A percentile compares a stretch with the other conserved stretches of the same genome.
phyloP scores from a whole-genome alignment of 2,329 filamentous ascomycete species.

The Hymenoscyphus scutula region DNA sequence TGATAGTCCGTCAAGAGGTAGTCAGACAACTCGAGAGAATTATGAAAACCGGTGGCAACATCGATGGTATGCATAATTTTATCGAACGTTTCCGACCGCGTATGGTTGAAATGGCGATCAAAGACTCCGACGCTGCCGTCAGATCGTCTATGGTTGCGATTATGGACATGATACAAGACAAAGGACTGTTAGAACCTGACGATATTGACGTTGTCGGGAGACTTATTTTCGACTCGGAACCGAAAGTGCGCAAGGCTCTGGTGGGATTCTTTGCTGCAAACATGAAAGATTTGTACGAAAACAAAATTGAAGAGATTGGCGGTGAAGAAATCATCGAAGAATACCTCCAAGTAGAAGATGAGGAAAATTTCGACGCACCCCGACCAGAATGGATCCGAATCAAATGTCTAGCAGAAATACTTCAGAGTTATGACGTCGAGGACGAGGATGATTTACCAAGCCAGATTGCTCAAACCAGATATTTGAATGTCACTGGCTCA shows the following conservation, averaged over 20 bases:
- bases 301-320: conserved; percentile 78
- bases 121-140: conserved; percentile 78
- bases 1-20: conserved; percentile 77
- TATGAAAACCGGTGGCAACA: conserved; percentile 76
- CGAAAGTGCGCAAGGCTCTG: conserved; percentile 81
- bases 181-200: conserved; percentile 82
- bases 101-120: conserved; percentile 87
- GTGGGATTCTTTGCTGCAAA: conserved; percentile 88
- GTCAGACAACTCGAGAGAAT: conserved; percentile 78
- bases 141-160: conserved; percentile 78
- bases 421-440: conserved; percentile 77
- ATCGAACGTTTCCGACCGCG: conserved; percentile 87
- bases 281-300: conserved; percentile 76
- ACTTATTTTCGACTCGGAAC: conserved; percentile 84
- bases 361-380: conserved; percentile 73
- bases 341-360: conserved; percentile 65
- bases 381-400: conserved; percentile 84
- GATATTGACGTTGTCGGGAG: conserved; percentile 88
- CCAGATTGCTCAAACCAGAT: conserved; percentile 44
- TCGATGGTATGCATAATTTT: conserved; percentile 77
- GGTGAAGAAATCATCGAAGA: conserved; percentile 77
- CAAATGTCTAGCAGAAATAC: conserved; percentile 83
- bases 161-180: conserved; percentile 77
- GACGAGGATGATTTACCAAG: conserved; percentile 56
- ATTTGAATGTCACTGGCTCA: conserved; percentile 58